Evolutionary conservation across 1,284 basidiomycete species (phyloP).

Genomic region (Ceratobasidium theobromae): DNA sequence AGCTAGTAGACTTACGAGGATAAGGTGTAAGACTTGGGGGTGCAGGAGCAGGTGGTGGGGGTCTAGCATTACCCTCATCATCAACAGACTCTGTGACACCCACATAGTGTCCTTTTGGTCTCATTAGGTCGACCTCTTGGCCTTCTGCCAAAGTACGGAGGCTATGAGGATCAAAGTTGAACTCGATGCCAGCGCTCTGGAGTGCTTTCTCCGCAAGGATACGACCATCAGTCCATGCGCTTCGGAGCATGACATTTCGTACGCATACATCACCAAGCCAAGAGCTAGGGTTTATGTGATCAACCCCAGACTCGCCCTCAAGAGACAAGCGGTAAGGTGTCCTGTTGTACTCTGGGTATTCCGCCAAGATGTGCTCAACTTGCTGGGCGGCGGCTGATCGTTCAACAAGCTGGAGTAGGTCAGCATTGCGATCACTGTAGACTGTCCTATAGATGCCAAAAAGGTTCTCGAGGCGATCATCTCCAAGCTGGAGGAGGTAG

Average conservation of each 20-base stretch:
- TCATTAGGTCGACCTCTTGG: neutral
- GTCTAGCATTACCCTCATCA: no score
- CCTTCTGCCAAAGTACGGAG: neutral
- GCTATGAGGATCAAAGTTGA: neutral
- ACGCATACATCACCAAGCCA: slow-evolving; percentile 35
- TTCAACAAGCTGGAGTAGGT: neutral
- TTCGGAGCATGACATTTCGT: slow-evolving; percentile 4
- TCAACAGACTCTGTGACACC: no score
- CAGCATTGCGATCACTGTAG: slow-evolving; percentile 5
- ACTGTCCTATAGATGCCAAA: slow-evolving; percentile 37
- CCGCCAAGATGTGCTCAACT: neutral
- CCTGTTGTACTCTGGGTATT: neutral
- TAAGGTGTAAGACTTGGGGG: no score
- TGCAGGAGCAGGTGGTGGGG: no score
- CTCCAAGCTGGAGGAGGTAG: slow-evolving; percentile 38
- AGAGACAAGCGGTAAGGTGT: slow-evolving; percentile 1
- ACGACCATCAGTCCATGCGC: slow-evolving; percentile 21
- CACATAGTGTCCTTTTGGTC: neutral
- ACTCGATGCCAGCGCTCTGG: neutral
- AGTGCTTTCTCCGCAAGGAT: neutral
- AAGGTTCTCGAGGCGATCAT: slow-evolving; percentile 37
- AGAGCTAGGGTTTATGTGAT: slow-evolving; percentile 37
- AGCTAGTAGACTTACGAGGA: no score
- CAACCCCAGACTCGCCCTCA: slow-evolving; percentile 14
- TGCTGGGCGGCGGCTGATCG: neutral